Base-by-base conservation (phyloP, 2,329 filamentous ascomycete genomes). In the Phoma sp. region DNA sequence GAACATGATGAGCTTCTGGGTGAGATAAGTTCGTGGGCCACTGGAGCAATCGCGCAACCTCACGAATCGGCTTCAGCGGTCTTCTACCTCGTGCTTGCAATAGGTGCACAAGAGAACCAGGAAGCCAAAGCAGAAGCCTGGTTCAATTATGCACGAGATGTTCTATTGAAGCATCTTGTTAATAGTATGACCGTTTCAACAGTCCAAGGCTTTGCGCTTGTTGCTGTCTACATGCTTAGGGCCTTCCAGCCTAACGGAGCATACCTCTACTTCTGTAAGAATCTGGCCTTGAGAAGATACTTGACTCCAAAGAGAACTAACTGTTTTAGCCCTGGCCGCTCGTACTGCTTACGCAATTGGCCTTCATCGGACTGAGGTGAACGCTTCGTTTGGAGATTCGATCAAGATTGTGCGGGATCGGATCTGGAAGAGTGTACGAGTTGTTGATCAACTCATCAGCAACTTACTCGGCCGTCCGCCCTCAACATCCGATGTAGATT, bases 321-420 rank as follows among this genome's bases (percentile, higher is more conserved):
- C 39, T 9, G 2, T 2, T 24, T 7, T 23, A 70, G 68, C 68
- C 9, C 73, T 82, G 48, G 80, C 81, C n/a, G 73, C 81, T 22
- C 76, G 80, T 25, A 79, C 80, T 10, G 79, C 80, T 1, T 83
- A 82, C 57, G 79, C 81, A 1, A 77, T 83, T 23, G 81, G 81
- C 1, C 71, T 83, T 22, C 81, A 83, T 59, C 70, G 80, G 4
- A 80, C 77, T 25, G 80, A 82, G 61, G 79, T 81, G 10, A 82
- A 81, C 52, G 78, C 78, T 25, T 74, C 80, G 1, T 82, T 81
- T 57, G 79, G 79, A 27, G 62, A 65, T 1, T 65, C 74, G 2
- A 76, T 78, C 39, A 71, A 74, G 45, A 61, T 70, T 25, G 73
- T 77, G 4, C 69, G 80, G 50, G 79, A 82, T 57, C 75, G 79